Conservation (phyloP, 2,329 filamentous ascomycete genomes). For the Aspergillus brunneoviolaceus region DNA sequence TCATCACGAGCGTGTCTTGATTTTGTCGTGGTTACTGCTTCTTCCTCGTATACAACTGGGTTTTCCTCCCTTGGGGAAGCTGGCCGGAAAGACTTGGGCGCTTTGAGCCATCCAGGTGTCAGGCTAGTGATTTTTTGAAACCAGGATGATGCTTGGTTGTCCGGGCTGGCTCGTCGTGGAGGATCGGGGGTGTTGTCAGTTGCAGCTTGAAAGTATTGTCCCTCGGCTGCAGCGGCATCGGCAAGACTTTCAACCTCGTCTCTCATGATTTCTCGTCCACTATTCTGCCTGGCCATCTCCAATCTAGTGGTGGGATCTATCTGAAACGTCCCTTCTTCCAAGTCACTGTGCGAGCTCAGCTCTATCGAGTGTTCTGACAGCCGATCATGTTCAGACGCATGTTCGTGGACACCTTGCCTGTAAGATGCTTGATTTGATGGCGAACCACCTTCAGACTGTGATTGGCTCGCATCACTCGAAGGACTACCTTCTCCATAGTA, state of each 20-base stretch:
- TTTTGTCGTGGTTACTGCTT: constrained; percentile 12
- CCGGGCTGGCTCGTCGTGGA: constrained; percentile 14
- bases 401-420: constrained; percentile 14
- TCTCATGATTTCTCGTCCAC: constrained; percentile 6
- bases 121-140: constrained; percentile 36
- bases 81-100: constrained; percentile 24
- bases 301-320: constrained; percentile 25
- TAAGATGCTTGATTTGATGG: constrained; percentile 16
- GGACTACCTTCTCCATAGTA: constrained; percentile 38
- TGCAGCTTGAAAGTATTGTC: constrained; percentile 14
- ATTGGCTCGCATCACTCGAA: constrained; percentile 21
- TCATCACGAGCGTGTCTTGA: constrained; percentile 12
- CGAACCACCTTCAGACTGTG: constrained; percentile 14
- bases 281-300: constrained; percentile 18
- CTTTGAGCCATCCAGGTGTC: constrained; percentile 37
- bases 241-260: constrained; percentile 16
- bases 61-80: constrained; percentile 13
- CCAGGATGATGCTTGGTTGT: constrained; percentile 37
- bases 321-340: constrained; percentile 24
- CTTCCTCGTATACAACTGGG: constrained; percentile 20
- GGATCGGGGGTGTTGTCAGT: constrained; percentile 25
- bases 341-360: constrained; percentile 26
- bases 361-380: constrained; percentile 26
- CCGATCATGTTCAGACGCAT: constrained; percentile 20
- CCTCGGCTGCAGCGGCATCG: constrained; percentile 18